A percentile compares a stretch with the other conserved stretches of the same genome.
Conservation (phyloP, 2,329 filamentous ascomycete species). For the Alternaria sp. region DNA sequence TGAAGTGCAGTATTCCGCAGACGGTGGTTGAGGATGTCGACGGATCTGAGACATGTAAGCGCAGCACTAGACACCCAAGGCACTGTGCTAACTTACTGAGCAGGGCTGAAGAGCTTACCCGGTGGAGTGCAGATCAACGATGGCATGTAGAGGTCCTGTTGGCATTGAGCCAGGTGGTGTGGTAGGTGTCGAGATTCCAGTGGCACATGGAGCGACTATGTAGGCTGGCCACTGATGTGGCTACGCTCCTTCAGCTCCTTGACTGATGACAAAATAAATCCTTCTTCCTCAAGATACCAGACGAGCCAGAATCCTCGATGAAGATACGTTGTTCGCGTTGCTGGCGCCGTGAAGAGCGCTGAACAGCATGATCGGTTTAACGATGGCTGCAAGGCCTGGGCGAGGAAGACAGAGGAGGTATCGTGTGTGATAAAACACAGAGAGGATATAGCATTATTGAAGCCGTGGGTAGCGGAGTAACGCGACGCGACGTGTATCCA, state of each 20-base stretch:
- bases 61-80: neutral
- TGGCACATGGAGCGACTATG: neutral
- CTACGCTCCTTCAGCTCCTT: neutral
- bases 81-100: neutral
- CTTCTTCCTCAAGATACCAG: neutral
- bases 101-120: slow-evolving; percentile 27
- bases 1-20: slow-evolving; percentile 36
- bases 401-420: neutral
- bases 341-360: neutral
- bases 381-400: neutral
- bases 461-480: neutral
- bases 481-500: neutral
- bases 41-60: slow-evolving; percentile 3
- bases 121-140: slow-evolving; percentile 31
- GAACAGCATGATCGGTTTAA: neutral
- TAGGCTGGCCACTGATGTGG: neutral
- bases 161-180: neutral
- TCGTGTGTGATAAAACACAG: neutral
- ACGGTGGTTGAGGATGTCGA: slow-evolving; percentile 36
- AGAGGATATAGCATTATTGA: neutral
- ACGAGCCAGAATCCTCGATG: neutral
- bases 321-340: neutral
- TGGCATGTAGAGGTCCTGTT: neutral
- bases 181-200: neutral
- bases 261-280: neutral